Conservation (phyloP, 352 stramenopile species). For the Phytophthora aleatoria region DNA sequence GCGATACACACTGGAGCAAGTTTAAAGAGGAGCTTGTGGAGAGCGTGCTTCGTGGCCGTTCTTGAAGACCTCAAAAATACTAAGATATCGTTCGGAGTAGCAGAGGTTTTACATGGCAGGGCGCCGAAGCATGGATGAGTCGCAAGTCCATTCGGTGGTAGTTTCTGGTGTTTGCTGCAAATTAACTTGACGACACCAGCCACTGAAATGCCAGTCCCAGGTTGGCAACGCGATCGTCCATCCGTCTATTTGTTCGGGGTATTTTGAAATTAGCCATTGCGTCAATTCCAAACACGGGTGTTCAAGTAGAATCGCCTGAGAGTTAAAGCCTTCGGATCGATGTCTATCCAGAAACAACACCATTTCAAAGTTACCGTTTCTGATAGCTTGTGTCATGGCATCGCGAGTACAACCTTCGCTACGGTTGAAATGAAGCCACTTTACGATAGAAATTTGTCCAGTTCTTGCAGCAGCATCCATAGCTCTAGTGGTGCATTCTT, state of each 20-base stretch:
- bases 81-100: too few relatives aligned
- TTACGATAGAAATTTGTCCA: constrained; percentile 20
- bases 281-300: constrained; percentile 11
- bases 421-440: constrained; percentile 25
- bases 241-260: constrained; percentile 6
- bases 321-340: constrained; percentile 8
- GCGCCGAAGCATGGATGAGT: constrained; percentile 5
- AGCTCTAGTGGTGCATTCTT: constrained; percentile 18
- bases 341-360: constrained; percentile 13
- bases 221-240: constrained; percentile 6
- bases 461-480: constrained; percentile 14
- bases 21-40: constrained; percentile 44
- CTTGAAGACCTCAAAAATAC: background rate
- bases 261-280: constrained; percentile 15
- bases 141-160: constrained; percentile 1
- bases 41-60: constrained; percentile 27
- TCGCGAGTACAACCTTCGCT: constrained; percentile 15
- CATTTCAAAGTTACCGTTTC: constrained; percentile 8
- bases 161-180: background rate
- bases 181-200: constrained; percentile 11
- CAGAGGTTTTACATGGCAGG: background rate
- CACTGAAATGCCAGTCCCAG: constrained; percentile 20
- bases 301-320: background rate
- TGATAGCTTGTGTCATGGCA: constrained; percentile 14
- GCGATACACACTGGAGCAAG: constrained; percentile 32